Conservation (phyloP, 164 flowering plant species). For the Malania oleifera region DNA sequence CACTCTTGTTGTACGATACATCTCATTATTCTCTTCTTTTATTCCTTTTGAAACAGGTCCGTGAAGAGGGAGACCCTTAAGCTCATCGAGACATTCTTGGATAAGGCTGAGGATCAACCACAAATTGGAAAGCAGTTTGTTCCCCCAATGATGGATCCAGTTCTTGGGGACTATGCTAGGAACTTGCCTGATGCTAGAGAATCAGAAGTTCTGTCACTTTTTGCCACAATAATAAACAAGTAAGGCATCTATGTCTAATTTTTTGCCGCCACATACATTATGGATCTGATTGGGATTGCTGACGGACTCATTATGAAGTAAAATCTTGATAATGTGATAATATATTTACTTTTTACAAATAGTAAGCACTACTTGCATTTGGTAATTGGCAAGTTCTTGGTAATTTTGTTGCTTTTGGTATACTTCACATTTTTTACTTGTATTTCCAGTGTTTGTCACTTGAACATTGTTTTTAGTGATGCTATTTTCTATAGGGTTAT, state of each 20-base stretch:
- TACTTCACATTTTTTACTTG: too few relatives aligned
- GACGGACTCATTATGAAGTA: too few relatives aligned
- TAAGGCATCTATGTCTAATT: slow-evolving; percentile 23
- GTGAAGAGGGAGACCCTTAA: slow-evolving; percentile 97
- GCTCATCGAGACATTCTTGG: slow-evolving; percentile 93
- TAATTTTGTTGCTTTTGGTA: slow-evolving; percentile 2
- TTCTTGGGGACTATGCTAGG: slow-evolving; percentile 92
- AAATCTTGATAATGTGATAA: too few relatives aligned
- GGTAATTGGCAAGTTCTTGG: too few relatives aligned
- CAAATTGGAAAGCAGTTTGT: slow-evolving; percentile 97
- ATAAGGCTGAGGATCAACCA: slow-evolving; percentile 96
- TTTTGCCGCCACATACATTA: too few relatives aligned
- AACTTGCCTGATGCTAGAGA: slow-evolving; percentile 99
- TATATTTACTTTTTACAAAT: too few relatives aligned
- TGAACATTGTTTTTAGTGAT: not conserved
- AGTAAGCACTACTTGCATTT: too few relatives aligned
- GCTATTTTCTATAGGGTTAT: too few relatives aligned
- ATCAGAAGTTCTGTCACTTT: slow-evolving; percentile 94
- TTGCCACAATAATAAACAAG: slow-evolving; percentile 97
- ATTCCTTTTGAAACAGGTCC: slow-evolving; percentile 46
- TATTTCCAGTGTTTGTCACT: not conserved
- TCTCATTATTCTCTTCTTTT: not conserved
- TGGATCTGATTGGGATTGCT: too few relatives aligned
- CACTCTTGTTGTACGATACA: not conserved
- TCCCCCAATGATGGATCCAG: slow-evolving; percentile 99